Base-by-base conservation (phyloP, 306 rosid species). In the Gynostemma pentaphyllum region DNA sequence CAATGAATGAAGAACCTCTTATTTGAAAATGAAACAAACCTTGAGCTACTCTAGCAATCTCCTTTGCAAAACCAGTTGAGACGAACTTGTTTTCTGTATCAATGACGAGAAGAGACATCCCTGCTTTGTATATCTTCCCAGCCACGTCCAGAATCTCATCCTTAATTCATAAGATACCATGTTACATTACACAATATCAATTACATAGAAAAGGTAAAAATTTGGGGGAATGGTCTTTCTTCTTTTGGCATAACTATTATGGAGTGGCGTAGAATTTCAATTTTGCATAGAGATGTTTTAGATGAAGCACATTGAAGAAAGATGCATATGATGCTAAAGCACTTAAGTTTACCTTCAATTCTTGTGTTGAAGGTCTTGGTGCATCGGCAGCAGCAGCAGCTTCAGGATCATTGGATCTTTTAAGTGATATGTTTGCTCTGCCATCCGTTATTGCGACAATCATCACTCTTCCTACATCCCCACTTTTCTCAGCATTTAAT, bases 71-170 rank as follows among this genome's bases (percentile, higher is more conserved):
- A 67, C 98, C 98, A 16, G 98, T 92, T 4, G 98, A 92, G 24
- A 92, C 96, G 62, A 92, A 92, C 77, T 92, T 92, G 59, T 92
- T 92, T 81, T 92, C 98, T 0, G 98, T 92, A 82, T 92, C 98
- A 1, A 92, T 92, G 69, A 92, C 90, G 2, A 92, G 98, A 34
- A 92, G 96, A 45, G 96, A 92, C 96, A 92, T 92, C 71, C 96
- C 96, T 45, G 98, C 78, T 81, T 86, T 91, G 80, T 74, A 91
- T 75, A 91, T 91, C 75, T 91, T 91, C 37, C 88, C 95, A 56
- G 98, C 96, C 64, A 91, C 98, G 79, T 88, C 95, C 37, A 91
- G 88, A 79, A 91, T 91, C 88, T 91, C 96, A 75, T 88, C 95
- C 98, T 91, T 80, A 24, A 76, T 64, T 14, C 1, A 27, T 8